A percentile compares a stretch with the other conserved stretches of the same genome.
phyloP scores from a whole-genome alignment of 441 rosid species.

The Metrosideros polymorpha region DNA sequence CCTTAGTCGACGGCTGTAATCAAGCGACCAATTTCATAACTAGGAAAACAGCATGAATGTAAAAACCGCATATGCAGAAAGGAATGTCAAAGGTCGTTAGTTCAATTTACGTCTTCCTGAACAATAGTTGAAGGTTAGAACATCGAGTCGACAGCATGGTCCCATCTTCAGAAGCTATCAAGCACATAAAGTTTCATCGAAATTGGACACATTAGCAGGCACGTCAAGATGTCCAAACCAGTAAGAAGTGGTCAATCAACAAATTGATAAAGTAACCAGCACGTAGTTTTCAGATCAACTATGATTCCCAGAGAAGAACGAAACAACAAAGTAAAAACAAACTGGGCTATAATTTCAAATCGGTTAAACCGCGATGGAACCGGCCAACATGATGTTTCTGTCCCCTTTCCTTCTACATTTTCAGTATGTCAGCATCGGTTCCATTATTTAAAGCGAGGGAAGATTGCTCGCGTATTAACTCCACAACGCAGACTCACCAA shows the following conservation, averaged over 20 bases:
- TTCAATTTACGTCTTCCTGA: not conserved
- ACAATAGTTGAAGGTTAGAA: not conserved
- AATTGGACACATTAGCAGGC: not conserved
- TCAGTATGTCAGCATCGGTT: not conserved
- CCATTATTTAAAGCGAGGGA: not conserved
- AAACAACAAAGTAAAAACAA: not conserved
- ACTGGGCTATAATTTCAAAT: not conserved
- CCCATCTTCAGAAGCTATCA: not conserved
- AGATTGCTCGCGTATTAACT: not conserved
- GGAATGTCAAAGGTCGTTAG: not conserved
- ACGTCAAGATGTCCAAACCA: not conserved
- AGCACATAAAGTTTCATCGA: not conserved
- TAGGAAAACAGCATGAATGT: not conserved
- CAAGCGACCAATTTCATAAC: not conserved
- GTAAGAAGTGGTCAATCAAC: not conserved
- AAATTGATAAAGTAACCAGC: not conserved
- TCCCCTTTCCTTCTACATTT: not conserved
- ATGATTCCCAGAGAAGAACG: not conserved
- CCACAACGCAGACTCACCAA: not conserved
- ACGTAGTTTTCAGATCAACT: not conserved
- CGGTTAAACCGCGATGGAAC: not conserved
- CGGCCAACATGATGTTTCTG: not conserved
- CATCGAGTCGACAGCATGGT: not conserved
- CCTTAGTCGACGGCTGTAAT: not conserved
- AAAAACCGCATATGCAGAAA: not conserved